A percentile compares a stretch with the other conserved stretches of the same genome.
phyloP scores from a whole-genome alignment of 495 filamentous ascomycete species.

The Penicillium lividum region DNA sequence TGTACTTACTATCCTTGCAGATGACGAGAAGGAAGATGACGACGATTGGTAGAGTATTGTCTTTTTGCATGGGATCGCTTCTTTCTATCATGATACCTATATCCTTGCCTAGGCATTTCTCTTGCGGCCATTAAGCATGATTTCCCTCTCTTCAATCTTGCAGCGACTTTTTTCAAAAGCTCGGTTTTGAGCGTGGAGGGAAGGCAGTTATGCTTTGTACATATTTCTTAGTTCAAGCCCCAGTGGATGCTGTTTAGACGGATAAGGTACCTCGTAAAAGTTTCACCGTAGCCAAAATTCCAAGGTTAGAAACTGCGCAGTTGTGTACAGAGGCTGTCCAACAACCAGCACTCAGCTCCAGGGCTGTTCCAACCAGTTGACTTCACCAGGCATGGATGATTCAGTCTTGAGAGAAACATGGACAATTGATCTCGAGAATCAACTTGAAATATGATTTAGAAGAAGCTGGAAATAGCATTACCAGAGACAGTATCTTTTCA shows the following conservation, averaged over 20 bases:
- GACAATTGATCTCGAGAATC: too few relatives aligned
- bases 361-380: too few relatives aligned
- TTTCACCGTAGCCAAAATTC: background rate
- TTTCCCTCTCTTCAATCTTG: slow-evolving; percentile 14
- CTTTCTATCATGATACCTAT: slow-evolving; percentile 26
- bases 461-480: background rate
- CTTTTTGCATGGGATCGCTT: slow-evolving; percentile 8
- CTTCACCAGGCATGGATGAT: too few relatives aligned
- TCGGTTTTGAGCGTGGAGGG: slow-evolving; percentile 15
- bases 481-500: background rate
- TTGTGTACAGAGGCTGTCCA: too few relatives aligned
- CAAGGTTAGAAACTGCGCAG: too few relatives aligned
- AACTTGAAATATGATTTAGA: too few relatives aligned
- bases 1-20: slow-evolving; percentile 43
- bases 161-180: slow-evolving; percentile 25
- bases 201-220: slow-evolving; percentile 21
- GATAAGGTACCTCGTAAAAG: background rate
- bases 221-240: slow-evolving; percentile 16
- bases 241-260: slow-evolving; percentile 2
- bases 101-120: slow-evolving; percentile 18
- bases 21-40: slow-evolving; percentile 76
- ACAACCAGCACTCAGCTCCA: too few relatives aligned
- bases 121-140: slow-evolving; percentile 24
- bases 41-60: slow-evolving; percentile 65
- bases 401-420: too few relatives aligned